Base-by-base conservation (phyloP, 2,329 filamentous ascomycete genomes). In the Davidsoniella eucalypti region DNA sequence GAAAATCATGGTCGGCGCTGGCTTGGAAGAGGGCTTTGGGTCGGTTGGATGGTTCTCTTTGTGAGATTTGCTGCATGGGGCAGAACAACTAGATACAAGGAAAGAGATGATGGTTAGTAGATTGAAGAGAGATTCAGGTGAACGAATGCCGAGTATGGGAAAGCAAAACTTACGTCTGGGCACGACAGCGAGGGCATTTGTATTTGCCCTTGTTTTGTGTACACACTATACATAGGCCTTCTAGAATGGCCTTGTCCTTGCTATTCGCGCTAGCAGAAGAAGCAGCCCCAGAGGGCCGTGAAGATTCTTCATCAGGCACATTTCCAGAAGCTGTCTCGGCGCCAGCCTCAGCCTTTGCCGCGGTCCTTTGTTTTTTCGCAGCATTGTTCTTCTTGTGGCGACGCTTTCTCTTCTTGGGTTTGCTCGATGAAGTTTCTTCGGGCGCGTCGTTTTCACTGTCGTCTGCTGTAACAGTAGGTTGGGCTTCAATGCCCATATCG, bases 141-240 rank as follows among this genome's bases (percentile, higher is more conserved):
- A 23, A 41, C 36, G n/a, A 29, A 18, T 14, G 5, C 8, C 16
- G 41, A 50, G 21, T 14, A 43, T 25, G 14, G 9, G 23, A 40
- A 8, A 42, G 26, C 23, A 33, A 33, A 18, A 63, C 75, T 59
- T 65, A 81, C 78, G 78, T 80, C 54, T 71, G 70, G 18, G 73
- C 57, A 44, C 67, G 62, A 59, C 78, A 82, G 25, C 68, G 68
- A n/a, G 73, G 67, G 55, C 78, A 82, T 57, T 78, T 81, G 62
- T 82, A 82, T 60, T 77, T 80, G 26, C 67, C 67, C 17, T 69
- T 64, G 4, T 67, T 67, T 33, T 61, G 58, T 25, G 70, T 60
- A 59, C 78, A 82, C 29, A 78, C 65, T 4, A 69, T 68, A 56
- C 78, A 81, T 2, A 60, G 16, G 12, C 40, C 43, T n/a, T 41